Conservation (phyloP, 176 grass and related monocot species). For the Triticum turgidum region DNA sequence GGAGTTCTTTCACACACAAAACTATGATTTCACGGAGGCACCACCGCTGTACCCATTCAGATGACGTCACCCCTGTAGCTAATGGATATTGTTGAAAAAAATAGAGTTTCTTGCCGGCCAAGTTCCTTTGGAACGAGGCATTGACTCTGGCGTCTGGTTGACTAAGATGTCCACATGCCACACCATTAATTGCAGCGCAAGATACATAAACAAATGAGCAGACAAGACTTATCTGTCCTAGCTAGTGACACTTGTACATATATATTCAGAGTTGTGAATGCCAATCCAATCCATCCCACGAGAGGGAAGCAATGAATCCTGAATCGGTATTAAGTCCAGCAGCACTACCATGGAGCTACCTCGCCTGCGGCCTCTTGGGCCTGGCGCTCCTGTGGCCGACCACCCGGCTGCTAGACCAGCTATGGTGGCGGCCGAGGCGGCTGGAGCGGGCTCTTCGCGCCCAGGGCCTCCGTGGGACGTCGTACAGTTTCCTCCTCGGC, state of each 20-base stretch:
- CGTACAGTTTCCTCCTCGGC: slow-evolving; percentile 44
- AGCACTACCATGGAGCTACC: background rate
- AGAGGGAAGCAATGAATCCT: background rate
- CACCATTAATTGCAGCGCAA: background rate
- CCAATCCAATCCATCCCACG: background rate
- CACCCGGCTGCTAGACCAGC: slow-evolving; percentile 16
- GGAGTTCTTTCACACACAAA: too few relatives aligned
- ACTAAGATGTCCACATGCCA: background rate
- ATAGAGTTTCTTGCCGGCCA: background rate
- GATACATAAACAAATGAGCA: background rate
- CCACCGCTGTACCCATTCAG: too few relatives aligned
- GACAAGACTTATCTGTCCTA: background rate
- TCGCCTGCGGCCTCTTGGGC: background rate
- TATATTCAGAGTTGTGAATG: background rate
- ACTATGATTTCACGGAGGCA: too few relatives aligned
- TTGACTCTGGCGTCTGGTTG: background rate
- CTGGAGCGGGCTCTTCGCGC: slow-evolving; percentile 36
- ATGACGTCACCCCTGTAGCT: too few relatives aligned
- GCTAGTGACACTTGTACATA: background rate
- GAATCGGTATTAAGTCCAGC: background rate
- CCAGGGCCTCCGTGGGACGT: slow-evolving; percentile 45
- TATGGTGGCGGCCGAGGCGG: slow-evolving; percentile 49
- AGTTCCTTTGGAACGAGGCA: background rate
- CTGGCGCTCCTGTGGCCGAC: slow-evolving; percentile 31
- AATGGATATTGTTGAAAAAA: background rate